Evolutionary conservation across 192 early-diverging fungal species (phyloP), one percentile per base, ranked within the genome.

Genomic region (Ambispora gerdemannii): DNA sequence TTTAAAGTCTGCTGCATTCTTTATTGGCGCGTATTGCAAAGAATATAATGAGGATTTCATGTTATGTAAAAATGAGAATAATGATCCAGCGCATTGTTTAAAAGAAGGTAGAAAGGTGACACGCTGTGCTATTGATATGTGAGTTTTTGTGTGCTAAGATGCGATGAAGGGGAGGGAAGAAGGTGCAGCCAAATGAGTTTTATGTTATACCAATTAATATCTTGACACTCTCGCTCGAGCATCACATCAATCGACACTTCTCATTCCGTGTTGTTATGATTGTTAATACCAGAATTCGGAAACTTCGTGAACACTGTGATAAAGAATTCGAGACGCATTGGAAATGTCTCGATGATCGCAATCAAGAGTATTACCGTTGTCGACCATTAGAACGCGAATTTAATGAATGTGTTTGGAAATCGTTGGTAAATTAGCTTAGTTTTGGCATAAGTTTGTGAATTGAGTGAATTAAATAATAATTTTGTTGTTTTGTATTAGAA

Each of bases 31-130:
- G 36, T 85, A 86, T 76, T 98, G 96, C 90, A 89, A 92, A 73
- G 90, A 91, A 52, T 96, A 91, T 83, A 92, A 88, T 73, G 93
- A 96, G 71, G 96, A 98, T 76, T 98, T 92, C 74, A 93, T 98
- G 91, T 83, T 93, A 38, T 98, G 96, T 86, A 98, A 97, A 83
- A 84, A 88, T 73, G 93, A 96, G 70, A 90, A 83, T 76, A 86
- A 87, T 62, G 90, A 97, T 73, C 96, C 96, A 7, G 77, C 85
- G 63, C 91, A 95, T 73, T 98, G 96, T 71, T 79, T 98, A 49
- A 86, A 88, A 82, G 96, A 98, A 69, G 96, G 96, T 13, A 85
- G 95, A 71, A 93, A 92, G 73, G 95, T 97, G 72, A 98, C 96
- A 47, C 89, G 96, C 17, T 98, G 96, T 74, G 92, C 92, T 35